Evolutionary conservation across 2,329 filamentous ascomycete genomes (phyloP).

Genomic region (Acrodontium crateriforme): DNA sequence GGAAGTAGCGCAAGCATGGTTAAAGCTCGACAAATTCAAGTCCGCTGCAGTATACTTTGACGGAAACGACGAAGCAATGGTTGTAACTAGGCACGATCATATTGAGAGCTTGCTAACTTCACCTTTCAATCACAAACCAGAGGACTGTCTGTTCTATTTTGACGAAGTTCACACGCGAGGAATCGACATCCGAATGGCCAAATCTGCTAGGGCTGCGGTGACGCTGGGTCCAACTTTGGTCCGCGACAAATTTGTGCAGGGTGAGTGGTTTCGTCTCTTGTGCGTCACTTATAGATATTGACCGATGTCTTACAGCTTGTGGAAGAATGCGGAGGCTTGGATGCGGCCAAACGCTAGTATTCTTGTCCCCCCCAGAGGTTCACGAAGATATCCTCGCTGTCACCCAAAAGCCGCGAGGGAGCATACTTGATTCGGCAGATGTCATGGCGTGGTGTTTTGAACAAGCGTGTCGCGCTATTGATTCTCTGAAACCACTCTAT

Average conservation of each 20-base stretch:
- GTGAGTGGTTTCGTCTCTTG: no score
- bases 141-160: constrained; percentile 50
- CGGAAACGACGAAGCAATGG: constrained; percentile 39
- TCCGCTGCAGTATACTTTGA: constrained; percentile 46
- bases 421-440: no score
- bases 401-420: constrained; percentile 7
- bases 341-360: constrained; percentile 49
- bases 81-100: constrained; percentile 36
- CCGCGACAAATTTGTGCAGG: constrained; percentile 58
- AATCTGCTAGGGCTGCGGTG: constrained; percentile 47
- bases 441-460: no score
- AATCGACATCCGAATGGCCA: constrained; percentile 51
- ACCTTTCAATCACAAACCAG: constrained; percentile 41
- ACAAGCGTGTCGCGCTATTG: constrained; percentile 40
- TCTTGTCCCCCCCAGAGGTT: constrained; percentile 48
- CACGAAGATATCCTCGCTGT: constrained; percentile 34
- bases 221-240: constrained; percentile 51
- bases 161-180: constrained; percentile 60
- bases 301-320: constrained; percentile 37
- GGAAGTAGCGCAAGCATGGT: constrained; percentile 41
- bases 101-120: constrained; percentile 43
- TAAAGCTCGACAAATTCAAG: constrained; percentile 22
- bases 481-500: constrained; percentile 46
- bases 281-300: constrained; percentile 1
- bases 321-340: constrained; percentile 61